Conservation (phyloP, 257 asterid genomes). For the Nyctanthes arbortristis region DNA sequence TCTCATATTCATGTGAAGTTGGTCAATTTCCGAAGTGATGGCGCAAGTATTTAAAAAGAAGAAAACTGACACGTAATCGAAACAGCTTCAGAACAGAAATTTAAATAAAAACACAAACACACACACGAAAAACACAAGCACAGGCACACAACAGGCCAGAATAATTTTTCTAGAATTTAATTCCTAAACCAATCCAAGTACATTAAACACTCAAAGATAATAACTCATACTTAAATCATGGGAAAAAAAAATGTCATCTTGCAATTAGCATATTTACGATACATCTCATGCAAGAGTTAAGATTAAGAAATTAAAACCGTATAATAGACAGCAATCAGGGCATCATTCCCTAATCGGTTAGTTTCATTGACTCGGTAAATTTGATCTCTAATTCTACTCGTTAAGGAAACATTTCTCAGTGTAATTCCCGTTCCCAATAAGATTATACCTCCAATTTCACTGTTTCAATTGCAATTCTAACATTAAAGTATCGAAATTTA, state of each 20-base stretch:
- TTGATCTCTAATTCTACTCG: neutral
- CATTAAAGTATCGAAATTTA: slow-evolving; percentile 1
- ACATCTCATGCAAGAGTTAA: neutral
- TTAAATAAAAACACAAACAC: slow-evolving; percentile 1
- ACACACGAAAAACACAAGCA: neutral
- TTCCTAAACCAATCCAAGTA: neutral
- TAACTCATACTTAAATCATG: neutral
- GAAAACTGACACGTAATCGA: neutral
- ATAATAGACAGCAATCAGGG: neutral
- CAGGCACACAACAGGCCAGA: neutral
- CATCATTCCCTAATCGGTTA: neutral
- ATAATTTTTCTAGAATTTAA: neutral
- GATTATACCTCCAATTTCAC: slow-evolving; percentile 20
- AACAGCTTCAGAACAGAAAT: slow-evolving; percentile 2
- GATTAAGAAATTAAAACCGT: slow-evolving; percentile 1
- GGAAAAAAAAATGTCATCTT: neutral
- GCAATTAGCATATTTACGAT: neutral
- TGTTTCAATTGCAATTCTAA: neutral
- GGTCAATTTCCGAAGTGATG: neutral
- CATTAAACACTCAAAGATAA: slow-evolving; percentile 1
- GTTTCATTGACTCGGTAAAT: too few relatives aligned
- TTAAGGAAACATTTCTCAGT: slow-evolving; percentile 9
- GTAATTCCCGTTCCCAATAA: slow-evolving; percentile 2
- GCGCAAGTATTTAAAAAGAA: neutral
- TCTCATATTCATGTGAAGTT: neutral